These are phyloP conservation scores for Scheffersomyces lignosus DNA, from an alignment of 805 yeast genomes.

Conservation along the genomic window DNA sequence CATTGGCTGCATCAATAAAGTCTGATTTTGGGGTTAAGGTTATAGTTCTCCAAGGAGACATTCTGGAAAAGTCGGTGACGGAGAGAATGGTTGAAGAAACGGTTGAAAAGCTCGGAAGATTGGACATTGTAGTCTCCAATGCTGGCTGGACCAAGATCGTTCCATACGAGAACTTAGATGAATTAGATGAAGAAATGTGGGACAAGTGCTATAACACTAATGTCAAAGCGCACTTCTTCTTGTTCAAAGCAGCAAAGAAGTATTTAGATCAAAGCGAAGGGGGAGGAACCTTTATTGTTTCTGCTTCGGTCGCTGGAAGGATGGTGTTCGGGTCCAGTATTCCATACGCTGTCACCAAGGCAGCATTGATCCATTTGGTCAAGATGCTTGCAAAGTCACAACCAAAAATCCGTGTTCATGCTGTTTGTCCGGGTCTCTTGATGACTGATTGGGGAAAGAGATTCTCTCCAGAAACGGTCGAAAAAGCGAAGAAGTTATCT, in stretches of 20 bases:
- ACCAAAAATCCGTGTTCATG: conserved; percentile 5
- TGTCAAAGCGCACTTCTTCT: conserved; percentile 28
- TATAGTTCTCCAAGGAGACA: conserved; percentile 22
- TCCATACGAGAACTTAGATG: conserved; percentile 29
- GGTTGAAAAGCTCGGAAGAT: conserved; percentile 20
- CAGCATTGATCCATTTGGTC: conserved; percentile 21
- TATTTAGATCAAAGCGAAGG: conserved; percentile 22
- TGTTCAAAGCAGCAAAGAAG: conserved; percentile 27
- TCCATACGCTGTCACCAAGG: conserved; percentile 34
- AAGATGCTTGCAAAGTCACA: conserved; percentile 20
- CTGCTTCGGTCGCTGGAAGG: conserved; percentile 30
- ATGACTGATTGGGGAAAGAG: conserved; percentile 27
- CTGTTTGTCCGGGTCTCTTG: conserved; percentile 20
- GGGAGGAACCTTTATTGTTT: conserved; percentile 24
- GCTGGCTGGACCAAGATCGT: conserved; percentile 39
- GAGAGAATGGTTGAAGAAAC: conserved; percentile 23
- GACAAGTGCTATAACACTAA: conserved; percentile 28
- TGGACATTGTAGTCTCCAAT: conserved; percentile 40
- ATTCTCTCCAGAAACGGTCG: conserved; percentile 16
- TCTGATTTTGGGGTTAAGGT: conserved; percentile 14
- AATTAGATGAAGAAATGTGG: conserved; percentile 31
- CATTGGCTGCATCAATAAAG: conserved; percentile 14
- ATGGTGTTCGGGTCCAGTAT: conserved; percentile 26
- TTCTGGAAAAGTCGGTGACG: conserved; percentile 17
- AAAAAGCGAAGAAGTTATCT: conserved; percentile 10